A percentile compares a stretch with the other conserved stretches of the same genome.
phyloP scores from a whole-genome alignment of 306 rosid species.

The Ochetophila trinervis region DNA sequence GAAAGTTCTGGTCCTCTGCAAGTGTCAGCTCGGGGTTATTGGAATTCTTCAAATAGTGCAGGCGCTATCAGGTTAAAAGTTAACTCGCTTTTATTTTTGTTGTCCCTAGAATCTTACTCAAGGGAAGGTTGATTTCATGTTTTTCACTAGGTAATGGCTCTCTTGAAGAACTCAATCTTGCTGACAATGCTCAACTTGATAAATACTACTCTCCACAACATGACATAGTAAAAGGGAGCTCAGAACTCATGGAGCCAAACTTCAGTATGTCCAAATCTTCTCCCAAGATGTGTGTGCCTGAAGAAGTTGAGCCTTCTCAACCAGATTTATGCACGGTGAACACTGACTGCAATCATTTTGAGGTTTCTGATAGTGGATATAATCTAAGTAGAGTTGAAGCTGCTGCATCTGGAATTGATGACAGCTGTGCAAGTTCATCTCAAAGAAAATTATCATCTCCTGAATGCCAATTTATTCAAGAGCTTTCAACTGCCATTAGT shows the following conservation, averaged over 20 bases:
- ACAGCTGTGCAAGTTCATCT: conserved; percentile 60
- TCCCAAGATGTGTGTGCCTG: conserved; percentile 5
- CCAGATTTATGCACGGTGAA: conserved; percentile 30
- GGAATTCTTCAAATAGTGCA: conserved; percentile 68
- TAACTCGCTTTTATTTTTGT: conserved; percentile 16
- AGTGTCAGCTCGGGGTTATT: conserved; percentile 70
- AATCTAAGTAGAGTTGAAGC: conserved; percentile 37
- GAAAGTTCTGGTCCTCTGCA: conserved; percentile 64
- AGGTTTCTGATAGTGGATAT: conserved; percentile 86
- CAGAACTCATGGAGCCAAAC: conserved; percentile 32
- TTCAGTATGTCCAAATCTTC: conserved; percentile 27
- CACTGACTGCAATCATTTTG: conserved; percentile 42
- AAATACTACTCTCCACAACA: conserved; percentile 33
- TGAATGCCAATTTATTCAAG: conserved; percentile 36
- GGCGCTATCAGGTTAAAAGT: conserved; percentile 61
- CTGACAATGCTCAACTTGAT: conserved; percentile 44
- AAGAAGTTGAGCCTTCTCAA: conserved; percentile 39
- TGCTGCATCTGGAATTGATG: conserved; percentile 53
- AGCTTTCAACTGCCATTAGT: conserved; percentile 55
- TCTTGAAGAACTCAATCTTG: conserved; percentile 76
- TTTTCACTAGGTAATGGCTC: conserved; percentile 45
- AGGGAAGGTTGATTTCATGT: background rate
- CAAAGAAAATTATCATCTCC: conserved; percentile 41
- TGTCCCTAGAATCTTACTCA: conserved; percentile 5
- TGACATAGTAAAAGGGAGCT: conserved; percentile 27